Evolutionary conservation across 148 eudicot species (phyloP).

Genomic region (Mesembryanthemum crystallinum): DNA sequence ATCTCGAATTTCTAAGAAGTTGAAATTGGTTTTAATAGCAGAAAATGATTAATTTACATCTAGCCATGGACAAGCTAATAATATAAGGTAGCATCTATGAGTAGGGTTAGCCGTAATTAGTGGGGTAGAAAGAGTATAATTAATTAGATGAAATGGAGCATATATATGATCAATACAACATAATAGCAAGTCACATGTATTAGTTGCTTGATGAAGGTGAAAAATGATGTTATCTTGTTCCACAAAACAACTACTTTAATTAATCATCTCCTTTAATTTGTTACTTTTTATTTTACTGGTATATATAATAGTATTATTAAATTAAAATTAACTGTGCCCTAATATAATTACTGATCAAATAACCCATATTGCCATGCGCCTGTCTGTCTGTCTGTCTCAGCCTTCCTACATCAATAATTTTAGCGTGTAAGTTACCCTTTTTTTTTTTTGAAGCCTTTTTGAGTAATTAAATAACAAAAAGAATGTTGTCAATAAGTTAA

Average conservation of each 20-base stretch:
- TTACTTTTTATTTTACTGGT: too few species aligned
- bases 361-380: slow-evolving; percentile 10
- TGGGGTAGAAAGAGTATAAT: too few species aligned
- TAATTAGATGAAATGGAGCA: neutral
- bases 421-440: slow-evolving; percentile 25
- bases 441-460: neutral
- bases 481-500: neutral
- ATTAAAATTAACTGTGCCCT: slow-evolving; percentile 13
- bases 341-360: slow-evolving; percentile 11
- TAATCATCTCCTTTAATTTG: too few species aligned
- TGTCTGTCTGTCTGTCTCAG: neutral
- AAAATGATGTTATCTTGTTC: slow-evolving; percentile 22
- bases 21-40: too few species aligned
- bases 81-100: too few species aligned
- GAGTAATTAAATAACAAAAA: neutral
- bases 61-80: too few species aligned
- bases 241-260: slow-evolving; percentile 20
- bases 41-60: too few species aligned
- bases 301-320: too few species aligned
- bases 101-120: too few species aligned
- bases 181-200: slow-evolving; percentile 17
- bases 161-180: neutral
- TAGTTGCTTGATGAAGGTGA: neutral
- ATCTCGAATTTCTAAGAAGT: too few species aligned
- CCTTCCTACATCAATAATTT: neutral